Evolutionary conservation across 306 rosid genomes (phyloP).

Genomic region (Lotus japonicus): DNA sequence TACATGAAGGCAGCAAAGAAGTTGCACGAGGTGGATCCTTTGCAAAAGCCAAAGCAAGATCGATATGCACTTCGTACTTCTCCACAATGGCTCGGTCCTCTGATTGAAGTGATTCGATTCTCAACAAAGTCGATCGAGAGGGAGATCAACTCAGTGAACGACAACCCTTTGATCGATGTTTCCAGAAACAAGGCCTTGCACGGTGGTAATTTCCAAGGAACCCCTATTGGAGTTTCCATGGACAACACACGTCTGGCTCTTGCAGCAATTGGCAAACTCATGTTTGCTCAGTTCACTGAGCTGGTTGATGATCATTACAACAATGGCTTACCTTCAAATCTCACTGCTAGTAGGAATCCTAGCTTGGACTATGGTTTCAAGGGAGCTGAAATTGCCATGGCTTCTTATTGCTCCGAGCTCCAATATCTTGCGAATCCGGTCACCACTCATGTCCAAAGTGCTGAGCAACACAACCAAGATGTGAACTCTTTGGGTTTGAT

Average conservation of each 20-base stretch:
- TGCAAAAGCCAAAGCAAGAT: slow-evolving; percentile 35
- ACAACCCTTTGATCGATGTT: background rate
- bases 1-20: slow-evolving; percentile 30
- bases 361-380: slow-evolving; percentile 31
- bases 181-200: slow-evolving; percentile 37
- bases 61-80: slow-evolving; percentile 43
- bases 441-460: background rate
- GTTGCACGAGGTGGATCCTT: slow-evolving; percentile 20
- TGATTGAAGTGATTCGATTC: slow-evolving; percentile 29
- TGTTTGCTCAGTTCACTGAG: slow-evolving; percentile 13
- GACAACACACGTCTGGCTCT: slow-evolving; percentile 38
- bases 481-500: slow-evolving; percentile 49
- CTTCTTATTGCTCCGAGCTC: background rate
- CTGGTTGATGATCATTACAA: slow-evolving; percentile 28
- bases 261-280: slow-evolving; percentile 5
- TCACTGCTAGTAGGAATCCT: slow-evolving; percentile 23
- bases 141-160: slow-evolving; percentile 37
- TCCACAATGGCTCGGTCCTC: slow-evolving; percentile 46
- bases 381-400: slow-evolving; percentile 25
- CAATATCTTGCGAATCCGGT: background rate
- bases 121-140: slow-evolving; percentile 33
- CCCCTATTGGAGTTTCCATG: slow-evolving; percentile 38
- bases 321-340: slow-evolving; percentile 36
- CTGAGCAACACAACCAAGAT: background rate
- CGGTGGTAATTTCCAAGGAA: slow-evolving; percentile 35